These are phyloP conservation scores for Nakazawaea laoshanensis DNA, from an alignment of 805 yeast genomes.

Conservation along the genomic window DNA sequence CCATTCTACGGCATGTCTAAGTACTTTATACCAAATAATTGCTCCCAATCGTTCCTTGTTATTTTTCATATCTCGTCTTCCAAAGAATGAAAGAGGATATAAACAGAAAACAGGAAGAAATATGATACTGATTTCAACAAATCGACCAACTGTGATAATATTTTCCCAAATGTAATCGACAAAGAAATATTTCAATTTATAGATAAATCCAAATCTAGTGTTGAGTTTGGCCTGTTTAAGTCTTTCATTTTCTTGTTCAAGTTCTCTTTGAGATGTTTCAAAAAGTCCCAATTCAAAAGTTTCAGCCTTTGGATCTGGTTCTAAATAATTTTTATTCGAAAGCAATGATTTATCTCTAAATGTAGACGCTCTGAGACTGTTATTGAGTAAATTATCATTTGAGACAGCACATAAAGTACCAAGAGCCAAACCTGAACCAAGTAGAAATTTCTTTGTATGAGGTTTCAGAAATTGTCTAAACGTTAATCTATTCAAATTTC, in stretches of 20 bases:
- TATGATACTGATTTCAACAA: slow-evolving; percentile 54
- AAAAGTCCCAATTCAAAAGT: slow-evolving; percentile 67
- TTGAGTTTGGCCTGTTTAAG: slow-evolving; percentile 22
- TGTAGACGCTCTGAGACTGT: no score
- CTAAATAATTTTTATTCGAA: slow-evolving; percentile 25
- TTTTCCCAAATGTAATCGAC: slow-evolving; percentile 64
- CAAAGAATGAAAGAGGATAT: slow-evolving; percentile 58
- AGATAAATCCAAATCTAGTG: slow-evolving; percentile 17
- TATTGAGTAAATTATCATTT: no score
- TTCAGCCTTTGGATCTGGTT: slow-evolving; percentile 41
- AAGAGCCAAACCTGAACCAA: no score
- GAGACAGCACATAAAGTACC: no score
- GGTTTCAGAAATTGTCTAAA: no score
- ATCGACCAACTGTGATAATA: slow-evolving; percentile 54
- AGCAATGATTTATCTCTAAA: slow-evolving; percentile 14
- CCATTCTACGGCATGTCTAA: slow-evolving; percentile 60
- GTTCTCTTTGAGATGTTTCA: slow-evolving; percentile 50
- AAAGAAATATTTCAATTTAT: slow-evolving; percentile 31
- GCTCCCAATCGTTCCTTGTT: slow-evolving; percentile 51
- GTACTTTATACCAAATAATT: slow-evolving; percentile 56
- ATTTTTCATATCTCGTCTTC: slow-evolving; percentile 24
- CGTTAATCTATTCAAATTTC: no score
- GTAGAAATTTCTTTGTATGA: no score
- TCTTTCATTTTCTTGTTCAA: slow-evolving; percentile 25
- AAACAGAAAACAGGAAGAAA: slow-evolving; percentile 62